These are phyloP conservation scores for Fusarium nygamai DNA, from an alignment of 2,329 filamentous ascomycete species.

Conservation along the genomic window DNA sequence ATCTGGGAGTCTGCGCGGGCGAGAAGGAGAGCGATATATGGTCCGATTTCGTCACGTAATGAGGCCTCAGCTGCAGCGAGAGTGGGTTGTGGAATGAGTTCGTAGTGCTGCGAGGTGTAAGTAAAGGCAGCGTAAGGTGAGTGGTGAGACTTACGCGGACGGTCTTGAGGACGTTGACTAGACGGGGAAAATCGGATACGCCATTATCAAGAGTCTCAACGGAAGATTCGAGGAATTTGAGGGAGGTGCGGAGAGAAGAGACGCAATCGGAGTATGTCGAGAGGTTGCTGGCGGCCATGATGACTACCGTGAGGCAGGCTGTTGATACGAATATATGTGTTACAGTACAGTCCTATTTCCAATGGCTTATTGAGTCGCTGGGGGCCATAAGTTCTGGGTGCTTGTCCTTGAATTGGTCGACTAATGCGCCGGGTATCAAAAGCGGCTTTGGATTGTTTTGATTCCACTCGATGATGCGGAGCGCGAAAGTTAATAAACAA, in stretches of 20 bases:
- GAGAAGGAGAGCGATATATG: slow-evolving; percentile 82
- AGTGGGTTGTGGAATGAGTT: slow-evolving; percentile 86
- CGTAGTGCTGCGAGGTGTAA: slow-evolving; percentile 76
- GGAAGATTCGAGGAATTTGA: slow-evolving; percentile 68
- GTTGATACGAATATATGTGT: neutral
- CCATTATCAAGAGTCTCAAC: slow-evolving; percentile 66
- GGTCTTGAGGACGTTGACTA: slow-evolving; percentile 65
- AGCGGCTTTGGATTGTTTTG: slow-evolving; percentile 6
- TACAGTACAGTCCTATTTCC: neutral
- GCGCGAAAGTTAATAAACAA: slow-evolving; percentile 18
- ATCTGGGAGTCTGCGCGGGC: slow-evolving; percentile 84
- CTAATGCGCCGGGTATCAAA: neutral
- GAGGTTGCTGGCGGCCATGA: slow-evolving; percentile 41
- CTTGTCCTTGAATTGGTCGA: neutral
- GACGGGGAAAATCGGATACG: slow-evolving; percentile 67
- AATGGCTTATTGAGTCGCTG: too few species aligned
- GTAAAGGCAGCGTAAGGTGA: neutral
- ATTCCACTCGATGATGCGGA: neutral
- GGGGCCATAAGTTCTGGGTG: neutral
- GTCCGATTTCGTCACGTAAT: slow-evolving; percentile 88
- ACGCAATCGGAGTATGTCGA: slow-evolving; percentile 67
- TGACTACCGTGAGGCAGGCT: slow-evolving; percentile 15
- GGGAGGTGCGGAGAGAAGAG: slow-evolving; percentile 66
- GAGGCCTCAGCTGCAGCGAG: slow-evolving; percentile 84
- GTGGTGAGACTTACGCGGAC: slow-evolving; percentile 58